A percentile compares a stretch with the other conserved stretches of the same genome.
Conservation (phyloP, 148 eudicot genomes). For the Polygonum maritimum region DNA sequence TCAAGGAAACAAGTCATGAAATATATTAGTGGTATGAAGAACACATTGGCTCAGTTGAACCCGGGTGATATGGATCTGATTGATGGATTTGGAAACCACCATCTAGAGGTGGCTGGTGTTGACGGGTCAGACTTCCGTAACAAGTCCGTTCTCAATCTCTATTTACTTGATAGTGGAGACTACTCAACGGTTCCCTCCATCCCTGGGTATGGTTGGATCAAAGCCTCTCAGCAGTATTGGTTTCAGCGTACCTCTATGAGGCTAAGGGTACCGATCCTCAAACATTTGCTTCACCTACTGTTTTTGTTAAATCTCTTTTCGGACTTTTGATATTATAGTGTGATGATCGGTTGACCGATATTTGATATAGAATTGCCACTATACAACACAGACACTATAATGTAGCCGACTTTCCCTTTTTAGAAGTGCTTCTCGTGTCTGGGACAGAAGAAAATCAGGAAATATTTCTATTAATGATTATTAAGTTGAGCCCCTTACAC, state of each 20-base stretch:
- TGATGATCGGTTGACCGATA: background rate
- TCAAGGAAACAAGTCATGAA: constrained; percentile 77
- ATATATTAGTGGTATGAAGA: constrained; percentile 56
- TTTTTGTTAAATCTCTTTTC: background rate
- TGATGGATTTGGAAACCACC: constrained; percentile 92
- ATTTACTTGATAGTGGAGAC: constrained; percentile 89
- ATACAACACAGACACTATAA: background rate
- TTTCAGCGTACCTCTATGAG: constrained; percentile 50
- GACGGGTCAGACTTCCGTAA: constrained; percentile 49
- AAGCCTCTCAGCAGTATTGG: constrained; percentile 86
- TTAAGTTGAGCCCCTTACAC: background rate
- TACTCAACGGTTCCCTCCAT: constrained; percentile 66
- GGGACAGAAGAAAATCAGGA: background rate
- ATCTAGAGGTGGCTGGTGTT: constrained; percentile 70
- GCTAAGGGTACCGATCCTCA: constrained; percentile 43
- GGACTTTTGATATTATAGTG: background rate
- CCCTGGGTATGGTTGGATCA: constrained; percentile 86
- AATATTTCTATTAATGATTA: background rate
- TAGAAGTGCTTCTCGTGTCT: background rate
- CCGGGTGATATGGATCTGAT: constrained; percentile 43
- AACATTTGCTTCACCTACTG: background rate
- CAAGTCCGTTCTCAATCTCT: constrained; percentile 79
- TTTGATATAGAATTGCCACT: background rate
- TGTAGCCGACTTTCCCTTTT: background rate
- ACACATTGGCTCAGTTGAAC: constrained; percentile 62